Percentiles rank a stretch among this genome's conserved stretches.
Evolutionary conservation across 75 land plant species (phyloP).

Genomic region (Picea glauca): DNA sequence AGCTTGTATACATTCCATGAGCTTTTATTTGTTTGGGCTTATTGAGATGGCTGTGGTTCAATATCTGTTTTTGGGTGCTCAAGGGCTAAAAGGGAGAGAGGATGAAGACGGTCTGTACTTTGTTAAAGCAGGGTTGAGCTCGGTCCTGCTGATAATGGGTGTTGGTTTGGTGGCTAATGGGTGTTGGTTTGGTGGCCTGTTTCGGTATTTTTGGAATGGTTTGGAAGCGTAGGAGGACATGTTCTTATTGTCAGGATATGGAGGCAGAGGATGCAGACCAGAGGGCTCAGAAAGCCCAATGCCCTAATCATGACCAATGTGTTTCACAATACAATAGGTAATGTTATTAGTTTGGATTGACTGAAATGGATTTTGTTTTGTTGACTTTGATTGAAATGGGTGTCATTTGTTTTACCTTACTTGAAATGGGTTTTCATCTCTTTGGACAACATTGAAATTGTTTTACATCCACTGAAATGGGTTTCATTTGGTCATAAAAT

Average conservation of each 20-base stretch:
- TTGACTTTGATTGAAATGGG: neutral
- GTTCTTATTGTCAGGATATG: constrained; percentile 9
- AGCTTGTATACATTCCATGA: neutral
- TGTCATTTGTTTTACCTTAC: too few species aligned
- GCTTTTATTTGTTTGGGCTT: neutral
- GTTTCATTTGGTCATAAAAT: too few species aligned
- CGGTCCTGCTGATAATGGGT: neutral
- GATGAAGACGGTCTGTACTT: too few species aligned
- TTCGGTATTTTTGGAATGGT: neutral
- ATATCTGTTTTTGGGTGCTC: neutral
- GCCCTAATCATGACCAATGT: neutral
- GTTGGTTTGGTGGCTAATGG: neutral
- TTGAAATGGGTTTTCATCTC: too few species aligned
- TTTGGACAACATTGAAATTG: too few species aligned
- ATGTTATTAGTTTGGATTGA: neutral
- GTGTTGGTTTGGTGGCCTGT: neutral
- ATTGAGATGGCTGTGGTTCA: neutral
- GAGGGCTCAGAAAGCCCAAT: constrained; percentile 20
- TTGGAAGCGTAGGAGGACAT: neutral
- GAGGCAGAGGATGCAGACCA: constrained; percentile 20
- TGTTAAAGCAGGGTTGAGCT: neutral
- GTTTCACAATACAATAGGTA: too few species aligned
- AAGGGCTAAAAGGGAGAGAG: neutral
- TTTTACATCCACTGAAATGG: too few species aligned
- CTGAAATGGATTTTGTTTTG: neutral